A percentile compares a stretch with the other conserved stretches of the same genome.
These are phyloP conservation scores for Yamadazyma nakazawae DNA, from an alignment of 805 yeast species.

Conservation along the genomic window DNA sequence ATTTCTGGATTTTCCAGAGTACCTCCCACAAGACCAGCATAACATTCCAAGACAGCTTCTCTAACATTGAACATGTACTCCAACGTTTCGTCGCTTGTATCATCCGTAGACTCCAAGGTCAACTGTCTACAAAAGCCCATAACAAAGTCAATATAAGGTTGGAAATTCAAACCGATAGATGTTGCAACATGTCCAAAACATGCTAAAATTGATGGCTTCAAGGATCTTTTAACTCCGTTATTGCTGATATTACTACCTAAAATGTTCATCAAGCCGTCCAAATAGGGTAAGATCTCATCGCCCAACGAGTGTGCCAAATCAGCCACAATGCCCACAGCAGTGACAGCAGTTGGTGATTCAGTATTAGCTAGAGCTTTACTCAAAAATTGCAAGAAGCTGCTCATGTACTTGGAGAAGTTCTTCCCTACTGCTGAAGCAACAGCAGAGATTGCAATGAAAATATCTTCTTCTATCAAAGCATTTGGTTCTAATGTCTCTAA, in stretches of 20 bases:
- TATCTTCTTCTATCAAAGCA: conserved; percentile 88
- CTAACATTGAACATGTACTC: conserved; percentile 71
- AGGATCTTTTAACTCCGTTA: conserved; percentile 67
- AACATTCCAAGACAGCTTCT: conserved; percentile 92
- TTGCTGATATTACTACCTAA: conserved; percentile 71
- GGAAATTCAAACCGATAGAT: conserved; percentile 73
- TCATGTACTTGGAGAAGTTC: conserved; percentile 72
- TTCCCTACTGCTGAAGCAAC: conserved; percentile 78
- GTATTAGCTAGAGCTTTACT: conserved; percentile 75
- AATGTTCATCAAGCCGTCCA: conserved; percentile 77
- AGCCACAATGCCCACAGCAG: conserved; percentile 93
- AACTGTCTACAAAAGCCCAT: conserved; percentile 74
- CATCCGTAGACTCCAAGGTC: conserved; percentile 59
- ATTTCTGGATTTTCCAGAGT: conserved; percentile 64
- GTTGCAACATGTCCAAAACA: conserved; percentile 96
- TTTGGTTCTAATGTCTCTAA: conserved; percentile 53
- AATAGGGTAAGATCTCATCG: conserved; percentile 64
- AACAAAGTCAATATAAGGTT: conserved; percentile 73
- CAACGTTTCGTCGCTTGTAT: conserved; percentile 65
- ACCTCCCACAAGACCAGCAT: conserved; percentile 95
- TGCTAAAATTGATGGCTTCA: conserved; percentile 83
- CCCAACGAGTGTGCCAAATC: conserved; percentile 91
- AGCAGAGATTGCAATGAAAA: conserved; percentile 87
- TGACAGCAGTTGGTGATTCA: conserved; percentile 77
- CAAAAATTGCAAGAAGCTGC: conserved; percentile 78